Evolutionary conservation across 768 basidiomycete genomes (phyloP).

Genomic region (Piloderma croceum): DNA sequence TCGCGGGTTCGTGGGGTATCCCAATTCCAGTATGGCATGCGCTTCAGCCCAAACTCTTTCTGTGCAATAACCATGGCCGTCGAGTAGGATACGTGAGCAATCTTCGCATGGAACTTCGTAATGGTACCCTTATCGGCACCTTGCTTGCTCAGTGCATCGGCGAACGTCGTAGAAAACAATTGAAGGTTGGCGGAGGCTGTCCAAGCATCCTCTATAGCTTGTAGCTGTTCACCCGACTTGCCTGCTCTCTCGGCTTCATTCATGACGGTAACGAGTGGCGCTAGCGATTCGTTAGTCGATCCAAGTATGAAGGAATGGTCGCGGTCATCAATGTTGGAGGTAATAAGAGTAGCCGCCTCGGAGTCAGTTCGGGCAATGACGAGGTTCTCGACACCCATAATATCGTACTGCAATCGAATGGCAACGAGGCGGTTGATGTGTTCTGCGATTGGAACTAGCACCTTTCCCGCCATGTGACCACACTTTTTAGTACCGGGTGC

Average conservation of each 20-base stretch:
- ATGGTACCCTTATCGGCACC: constrained; percentile 44
- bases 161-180: constrained; percentile 71
- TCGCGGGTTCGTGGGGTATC: constrained; percentile 91
- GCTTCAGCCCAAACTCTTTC: constrained; percentile 68
- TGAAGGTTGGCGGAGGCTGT: constrained; percentile 67
- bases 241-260: constrained; percentile 77
- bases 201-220: constrained; percentile 89
- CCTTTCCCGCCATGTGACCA: constrained; percentile 92
- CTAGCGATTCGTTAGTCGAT: constrained; percentile 67
- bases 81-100: constrained; percentile 63
- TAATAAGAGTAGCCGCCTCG: constrained; percentile 95
- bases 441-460: constrained; percentile 94
- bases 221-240: constrained; percentile 72
- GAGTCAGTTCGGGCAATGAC: constrained; percentile 93
- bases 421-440: constrained; percentile 98
- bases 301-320: constrained; percentile 98
- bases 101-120: constrained; percentile 56
- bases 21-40: constrained; percentile 89
- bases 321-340: constrained; percentile 93
- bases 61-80: constrained; percentile 72
- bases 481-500: constrained; percentile 97
- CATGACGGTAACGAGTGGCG: constrained; percentile 76
- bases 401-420: constrained; percentile 94
- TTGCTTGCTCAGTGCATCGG: constrained; percentile 58
- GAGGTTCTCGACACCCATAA: constrained; percentile 97